Evolutionary conservation across 2,329 filamentous ascomycete genomes (phyloP).

Genomic region (Ceratocystis eucalypticola): DNA sequence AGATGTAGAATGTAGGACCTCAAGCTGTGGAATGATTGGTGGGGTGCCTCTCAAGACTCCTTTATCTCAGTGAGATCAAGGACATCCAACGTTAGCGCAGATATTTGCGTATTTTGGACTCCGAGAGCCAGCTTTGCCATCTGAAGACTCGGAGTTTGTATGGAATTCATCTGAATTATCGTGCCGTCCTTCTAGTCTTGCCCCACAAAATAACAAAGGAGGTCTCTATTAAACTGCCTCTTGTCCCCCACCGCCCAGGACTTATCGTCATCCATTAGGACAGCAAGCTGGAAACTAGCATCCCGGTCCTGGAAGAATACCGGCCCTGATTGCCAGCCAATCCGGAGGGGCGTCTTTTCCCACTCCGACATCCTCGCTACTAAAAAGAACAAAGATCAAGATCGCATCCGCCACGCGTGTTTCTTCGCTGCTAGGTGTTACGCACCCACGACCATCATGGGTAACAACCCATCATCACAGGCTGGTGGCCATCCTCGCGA

Average conservation of each 20-base stretch:
- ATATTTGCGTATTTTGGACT: background rate
- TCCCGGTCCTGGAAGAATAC: background rate
- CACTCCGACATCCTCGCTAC: background rate
- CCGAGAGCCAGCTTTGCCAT: background rate
- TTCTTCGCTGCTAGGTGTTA: background rate
- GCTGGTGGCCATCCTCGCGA: conserved; percentile 2
- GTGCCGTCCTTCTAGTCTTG: background rate
- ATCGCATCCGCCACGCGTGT: background rate
- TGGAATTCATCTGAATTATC: background rate
- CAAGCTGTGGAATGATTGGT: background rate
- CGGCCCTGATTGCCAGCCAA: background rate
- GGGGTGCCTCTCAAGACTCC: background rate
- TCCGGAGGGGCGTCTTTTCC: background rate
- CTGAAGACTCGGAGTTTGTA: background rate
- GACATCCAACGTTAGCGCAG: background rate
- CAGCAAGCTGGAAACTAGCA: background rate
- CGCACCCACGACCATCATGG: background rate
- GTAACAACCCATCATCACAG: conserved; percentile 7
- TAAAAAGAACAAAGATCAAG: background rate
- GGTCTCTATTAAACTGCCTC: background rate
- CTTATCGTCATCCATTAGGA: background rate
- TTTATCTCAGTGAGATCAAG: background rate
- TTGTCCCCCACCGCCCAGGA: background rate
- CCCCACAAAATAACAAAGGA: background rate
- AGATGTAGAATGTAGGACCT: background rate